Base-by-base conservation (phyloP, 2,329 filamentous ascomycete species). In the Trichoderma breve region DNA sequence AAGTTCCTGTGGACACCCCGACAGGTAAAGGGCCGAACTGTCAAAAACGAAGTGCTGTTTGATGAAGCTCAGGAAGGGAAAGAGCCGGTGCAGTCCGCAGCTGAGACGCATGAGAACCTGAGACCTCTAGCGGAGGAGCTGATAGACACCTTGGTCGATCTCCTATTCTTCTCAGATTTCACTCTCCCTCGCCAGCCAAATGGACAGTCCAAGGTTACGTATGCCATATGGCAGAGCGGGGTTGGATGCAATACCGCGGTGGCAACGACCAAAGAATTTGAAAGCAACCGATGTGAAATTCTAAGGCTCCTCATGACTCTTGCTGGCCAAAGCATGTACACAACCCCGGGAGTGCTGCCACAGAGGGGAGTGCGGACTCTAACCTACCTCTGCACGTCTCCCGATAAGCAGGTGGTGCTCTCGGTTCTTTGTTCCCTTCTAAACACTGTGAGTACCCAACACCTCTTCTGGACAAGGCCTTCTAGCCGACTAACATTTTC, bases 141-240 rank as follows among this genome's bases (percentile, higher is more conserved):
- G 71, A 92, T 98, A 75, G 95, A 98, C 78, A 94, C 94, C 0
- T 85, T 98, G 67, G 84, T 96, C 72, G 95, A 98, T 78, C 84
- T 98, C 68, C 87, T 98, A 55, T 99, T 99, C 87, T 97, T 93
- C 80, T 91, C 92, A 9, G 93, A 94, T 70, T 92, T 99, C 77
- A 97, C 95, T 0, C 87, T 98, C 18, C 93, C 95, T 11, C 89
- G 86, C 72, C 88, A 92, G 55, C 86, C 90, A 15, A 87, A 90
- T 71, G 89, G 89, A 69, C 94, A 92, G 78, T 88, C 88, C 74
- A 97, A 96, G 80, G 92, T 98, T 71, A 92, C 92, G 8, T 97
- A 96, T 82, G 92, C 94, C 69, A 98, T 99, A 79, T 99, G 96
- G 96, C 94, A 98, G 83, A 98, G 93, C 79, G 96, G 96, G 62